A percentile compares a stretch with the other conserved stretches of the same genome.
Evolutionary conservation across 192 early-diverging fungal species (phyloP).

Genomic region (Coemansia sp.): DNA sequence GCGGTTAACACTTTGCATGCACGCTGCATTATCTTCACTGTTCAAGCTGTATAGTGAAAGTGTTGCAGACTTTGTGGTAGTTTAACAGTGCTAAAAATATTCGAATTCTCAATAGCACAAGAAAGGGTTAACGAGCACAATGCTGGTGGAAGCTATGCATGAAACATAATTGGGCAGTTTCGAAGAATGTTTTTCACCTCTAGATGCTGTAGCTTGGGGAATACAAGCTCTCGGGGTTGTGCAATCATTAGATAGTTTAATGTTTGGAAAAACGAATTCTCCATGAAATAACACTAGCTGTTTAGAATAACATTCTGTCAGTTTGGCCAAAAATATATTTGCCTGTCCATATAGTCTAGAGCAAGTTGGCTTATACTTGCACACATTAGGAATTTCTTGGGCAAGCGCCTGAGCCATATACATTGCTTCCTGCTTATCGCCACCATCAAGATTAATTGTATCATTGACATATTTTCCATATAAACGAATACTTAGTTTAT

Average conservation of each 20-base stretch:
- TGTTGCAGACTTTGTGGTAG: neutral
- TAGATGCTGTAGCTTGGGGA: slow-evolving; percentile 7
- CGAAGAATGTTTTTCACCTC: neutral
- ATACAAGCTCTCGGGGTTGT: neutral
- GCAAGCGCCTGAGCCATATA: neutral
- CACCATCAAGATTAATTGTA: neutral
- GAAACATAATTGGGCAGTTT: slow-evolving; percentile 11
- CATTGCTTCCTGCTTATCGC: neutral
- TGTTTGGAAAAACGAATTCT: neutral
- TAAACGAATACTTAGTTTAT: neutral
- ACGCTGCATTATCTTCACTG: neutral
- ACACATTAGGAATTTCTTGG: neutral
- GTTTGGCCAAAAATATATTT: neutral
- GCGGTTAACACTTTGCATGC: neutral
- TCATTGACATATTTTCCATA: neutral
- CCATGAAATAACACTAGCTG: neutral
- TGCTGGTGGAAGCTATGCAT: neutral
- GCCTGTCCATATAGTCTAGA: too few relatives aligned
- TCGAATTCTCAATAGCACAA: neutral
- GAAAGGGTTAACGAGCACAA: neutral
- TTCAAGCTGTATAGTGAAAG: neutral
- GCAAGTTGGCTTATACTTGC: neutral
- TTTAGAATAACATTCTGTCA: neutral
- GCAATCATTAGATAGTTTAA: neutral
- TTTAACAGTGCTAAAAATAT: neutral